These are phyloP conservation scores for Heimioporus sp. DNA, from an alignment of 768 basidiomycete species.

Conservation along the genomic window DNA sequence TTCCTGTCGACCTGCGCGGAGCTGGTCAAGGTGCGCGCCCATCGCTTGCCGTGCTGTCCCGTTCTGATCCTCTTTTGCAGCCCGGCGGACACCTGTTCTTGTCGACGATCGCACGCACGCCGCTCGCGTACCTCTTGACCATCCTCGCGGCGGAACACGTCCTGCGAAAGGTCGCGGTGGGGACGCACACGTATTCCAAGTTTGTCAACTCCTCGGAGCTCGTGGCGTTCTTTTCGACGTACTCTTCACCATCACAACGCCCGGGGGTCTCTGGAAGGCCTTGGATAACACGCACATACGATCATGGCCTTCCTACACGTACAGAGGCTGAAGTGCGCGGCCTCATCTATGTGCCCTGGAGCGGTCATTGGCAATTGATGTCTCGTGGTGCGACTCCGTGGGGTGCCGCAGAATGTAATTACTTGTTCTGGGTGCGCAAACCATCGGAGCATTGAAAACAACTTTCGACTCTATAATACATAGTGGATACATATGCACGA, in stretches of 20 bases:
- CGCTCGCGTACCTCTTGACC: conserved; percentile 66
- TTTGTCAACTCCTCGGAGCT: conserved; percentile 88
- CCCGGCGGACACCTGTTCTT: conserved; percentile 95
- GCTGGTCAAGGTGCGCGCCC: conserved; percentile 73
- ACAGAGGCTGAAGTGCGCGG: conserved; percentile 79
- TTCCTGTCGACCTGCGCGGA: conserved; percentile 83
- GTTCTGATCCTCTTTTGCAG: conserved; percentile 39
- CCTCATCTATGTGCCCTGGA: conserved; percentile 71
- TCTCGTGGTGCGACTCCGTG: conserved; percentile 49
- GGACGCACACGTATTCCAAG: conserved; percentile 92
- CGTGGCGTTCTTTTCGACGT: conserved; percentile 72
- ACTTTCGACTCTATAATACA: conserved; percentile 10
- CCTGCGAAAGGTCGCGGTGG: conserved; percentile 73
- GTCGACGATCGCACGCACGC: conserved; percentile 90
- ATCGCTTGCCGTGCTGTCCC: neutral
- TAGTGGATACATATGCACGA: conserved; percentile 11
- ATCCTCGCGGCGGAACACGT: conserved; percentile 81
- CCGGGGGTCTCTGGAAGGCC: conserved; percentile 27
- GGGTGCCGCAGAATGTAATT: conserved; percentile 63
- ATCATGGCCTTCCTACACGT: conserved; percentile 49
- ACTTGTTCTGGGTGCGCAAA: conserved; percentile 86
- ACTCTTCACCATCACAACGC: conserved; percentile 32
- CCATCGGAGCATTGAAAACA: conserved; percentile 34
- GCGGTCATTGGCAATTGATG: conserved; percentile 66
- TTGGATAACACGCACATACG: conserved; percentile 60